A percentile compares a stretch with the other conserved stretches of the same genome.
phyloP scores from a whole-genome alignment of 2,329 filamentous ascomycete genomes.

The Scleromitrula shiraiana region DNA sequence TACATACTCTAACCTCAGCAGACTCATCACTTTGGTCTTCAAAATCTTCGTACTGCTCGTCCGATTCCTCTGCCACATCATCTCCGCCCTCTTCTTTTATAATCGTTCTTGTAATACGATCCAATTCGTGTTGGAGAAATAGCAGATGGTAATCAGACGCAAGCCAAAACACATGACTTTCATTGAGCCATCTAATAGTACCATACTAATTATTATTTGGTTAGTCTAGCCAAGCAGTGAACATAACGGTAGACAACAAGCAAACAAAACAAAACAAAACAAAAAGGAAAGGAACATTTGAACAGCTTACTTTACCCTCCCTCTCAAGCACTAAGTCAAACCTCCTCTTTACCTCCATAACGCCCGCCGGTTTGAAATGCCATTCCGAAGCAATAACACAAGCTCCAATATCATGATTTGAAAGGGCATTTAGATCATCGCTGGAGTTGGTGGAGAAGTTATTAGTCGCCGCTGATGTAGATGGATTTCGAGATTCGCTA shows the following conservation, averaged over 20 bases:
- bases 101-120: constrained; percentile 2
- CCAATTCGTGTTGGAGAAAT: not conserved
- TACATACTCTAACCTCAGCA: not conserved
- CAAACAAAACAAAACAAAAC: not conserved
- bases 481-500: too few relatives aligned
- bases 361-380: constrained; percentile 19
- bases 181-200: constrained; percentile 2
- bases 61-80: not conserved
- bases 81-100: not conserved
- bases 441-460: not conserved
- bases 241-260: not conserved
- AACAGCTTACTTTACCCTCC: constrained; percentile 11
- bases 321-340: constrained; percentile 12
- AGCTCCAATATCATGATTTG: not conserved
- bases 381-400: constrained; percentile 17
- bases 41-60: not conserved
- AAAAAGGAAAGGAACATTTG: too few relatives aligned
- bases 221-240: not conserved
- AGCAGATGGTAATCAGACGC: not conserved
- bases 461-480: not conserved
- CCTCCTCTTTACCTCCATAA: constrained; percentile 15
- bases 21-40: not conserved
- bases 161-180: constrained; percentile 5
- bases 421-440: not conserved
- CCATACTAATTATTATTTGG: constrained; percentile 3